Evolutionary conservation across 2,329 filamentous ascomycete genomes (phyloP).

Genomic region (Pseudogymnoascus sp.): DNA sequence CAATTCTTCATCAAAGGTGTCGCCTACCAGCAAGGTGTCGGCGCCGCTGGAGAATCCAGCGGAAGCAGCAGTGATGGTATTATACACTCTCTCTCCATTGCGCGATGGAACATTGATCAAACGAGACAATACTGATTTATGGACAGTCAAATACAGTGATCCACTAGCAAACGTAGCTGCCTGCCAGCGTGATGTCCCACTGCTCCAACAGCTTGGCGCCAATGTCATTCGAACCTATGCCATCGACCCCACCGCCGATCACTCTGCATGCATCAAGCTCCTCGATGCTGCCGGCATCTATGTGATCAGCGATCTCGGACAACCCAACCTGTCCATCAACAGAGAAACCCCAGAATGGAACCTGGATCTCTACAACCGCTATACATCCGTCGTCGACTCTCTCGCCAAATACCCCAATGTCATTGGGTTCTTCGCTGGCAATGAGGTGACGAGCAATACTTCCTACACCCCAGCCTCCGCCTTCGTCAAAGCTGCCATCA

Average conservation of each 20-base stretch:
- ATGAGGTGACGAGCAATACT: slow-evolving; percentile 84
- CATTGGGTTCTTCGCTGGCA: slow-evolving; percentile 96
- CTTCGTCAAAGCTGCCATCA: slow-evolving; percentile 94
- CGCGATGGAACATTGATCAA: not conserved
- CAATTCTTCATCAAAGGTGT: slow-evolving; percentile 93
- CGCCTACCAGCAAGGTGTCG: slow-evolving; percentile 81
- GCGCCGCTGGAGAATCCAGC: slow-evolving; percentile 36
- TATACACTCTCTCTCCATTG: slow-evolving; percentile 16
- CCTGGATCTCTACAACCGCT: slow-evolving; percentile 67
- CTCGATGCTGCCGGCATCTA: slow-evolving; percentile 86
- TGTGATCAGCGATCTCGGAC: slow-evolving; percentile 81
- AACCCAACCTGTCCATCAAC: slow-evolving; percentile 78
- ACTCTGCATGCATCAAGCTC: slow-evolving; percentile 74
- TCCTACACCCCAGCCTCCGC: slow-evolving; percentile 85
- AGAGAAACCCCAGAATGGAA: slow-evolving; percentile 75
- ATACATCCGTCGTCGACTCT: slow-evolving; percentile 75
- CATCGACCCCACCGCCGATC: slow-evolving; percentile 70
- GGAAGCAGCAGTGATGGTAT: not conserved
- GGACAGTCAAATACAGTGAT: slow-evolving; percentile 58
- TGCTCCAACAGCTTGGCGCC: slow-evolving; percentile 68
- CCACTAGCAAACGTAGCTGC: slow-evolving; percentile 63
- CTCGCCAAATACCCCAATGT: slow-evolving; percentile 79
- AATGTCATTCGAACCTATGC: slow-evolving; percentile 95
- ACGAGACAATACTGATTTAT: not conserved
- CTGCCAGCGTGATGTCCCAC: slow-evolving; percentile 81